These are phyloP conservation scores for Sphagnum tenellum DNA, from an alignment of 225 moss, liverwort and hornwort species.

Conservation along the genomic window DNA sequence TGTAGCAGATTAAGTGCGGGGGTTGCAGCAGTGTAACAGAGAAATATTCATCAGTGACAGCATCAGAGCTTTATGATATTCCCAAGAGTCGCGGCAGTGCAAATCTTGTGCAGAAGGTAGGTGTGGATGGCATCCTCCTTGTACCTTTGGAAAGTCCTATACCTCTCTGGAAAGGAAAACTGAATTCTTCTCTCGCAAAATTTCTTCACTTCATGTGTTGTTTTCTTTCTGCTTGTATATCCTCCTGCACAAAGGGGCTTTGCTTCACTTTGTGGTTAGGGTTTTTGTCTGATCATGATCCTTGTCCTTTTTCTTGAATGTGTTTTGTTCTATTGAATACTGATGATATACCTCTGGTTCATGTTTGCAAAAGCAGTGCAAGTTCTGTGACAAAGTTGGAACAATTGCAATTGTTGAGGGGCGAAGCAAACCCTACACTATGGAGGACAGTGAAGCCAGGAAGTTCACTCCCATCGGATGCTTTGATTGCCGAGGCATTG, in stretches of 20 bases:
- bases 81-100: slow-evolving; percentile 92
- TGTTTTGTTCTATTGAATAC: too few relatives aligned
- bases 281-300: too few relatives aligned
- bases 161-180: too few relatives aligned
- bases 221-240: too few relatives aligned
- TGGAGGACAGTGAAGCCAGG: slow-evolving; percentile 75
- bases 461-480: slow-evolving; percentile 68
- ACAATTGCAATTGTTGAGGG: slow-evolving; percentile 63
- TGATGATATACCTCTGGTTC: background rate
- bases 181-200: too few relatives aligned
- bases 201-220: too few relatives aligned
- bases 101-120: slow-evolving; percentile 94
- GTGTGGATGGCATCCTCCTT: too few relatives aligned
- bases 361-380: slow-evolving; percentile 51
- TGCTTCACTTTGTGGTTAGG: too few relatives aligned
- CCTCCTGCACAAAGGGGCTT: too few relatives aligned
- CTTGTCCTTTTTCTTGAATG: too few relatives aligned
- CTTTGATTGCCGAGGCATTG: slow-evolving; percentile 92
- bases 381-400: slow-evolving; percentile 77
- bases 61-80: slow-evolving; percentile 77
- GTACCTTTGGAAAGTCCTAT: too few relatives aligned
- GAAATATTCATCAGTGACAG: slow-evolving; percentile 77
- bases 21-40: slow-evolving; percentile 79
- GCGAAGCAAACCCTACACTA: slow-evolving; percentile 68
- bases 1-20: slow-evolving; percentile 73